Conservation (phyloP, 495 filamentous ascomycete genomes). For the Corynascus novoguineensis region DNA sequence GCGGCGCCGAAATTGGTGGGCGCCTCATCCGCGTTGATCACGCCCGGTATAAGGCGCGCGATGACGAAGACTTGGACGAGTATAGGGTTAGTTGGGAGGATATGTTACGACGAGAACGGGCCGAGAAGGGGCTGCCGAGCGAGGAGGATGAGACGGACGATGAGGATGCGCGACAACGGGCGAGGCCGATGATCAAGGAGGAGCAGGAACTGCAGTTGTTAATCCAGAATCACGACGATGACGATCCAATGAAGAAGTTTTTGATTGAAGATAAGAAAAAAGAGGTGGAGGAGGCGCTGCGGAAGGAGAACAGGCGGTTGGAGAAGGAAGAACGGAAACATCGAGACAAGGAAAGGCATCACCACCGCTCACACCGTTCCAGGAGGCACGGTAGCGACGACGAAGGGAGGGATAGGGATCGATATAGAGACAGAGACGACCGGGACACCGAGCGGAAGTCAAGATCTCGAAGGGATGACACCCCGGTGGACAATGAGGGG, state of each 20-base stretch:
- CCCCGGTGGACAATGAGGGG: constrained; percentile 20
- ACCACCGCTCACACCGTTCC: constrained; percentile 26
- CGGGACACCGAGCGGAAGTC: constrained; percentile 13
- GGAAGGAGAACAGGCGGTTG: constrained; percentile 41
- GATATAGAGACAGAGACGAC: constrained; percentile 8
- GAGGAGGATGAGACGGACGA: constrained; percentile 33
- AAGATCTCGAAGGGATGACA: constrained; percentile 19
- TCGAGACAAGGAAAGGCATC: constrained; percentile 21
- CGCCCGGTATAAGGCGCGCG: constrained; percentile 78
- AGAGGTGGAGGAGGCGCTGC: constrained; percentile 67
- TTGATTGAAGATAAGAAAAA: constrained; percentile 83
- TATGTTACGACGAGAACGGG: constrained; percentile 37
- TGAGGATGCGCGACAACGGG: constrained; percentile 31
- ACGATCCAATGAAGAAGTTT: constrained; percentile 95
- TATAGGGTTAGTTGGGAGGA: constrained; percentile 43
- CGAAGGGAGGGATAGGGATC: constrained; percentile 8
- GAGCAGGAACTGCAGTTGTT: constrained; percentile 73
- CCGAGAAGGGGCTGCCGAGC: constrained; percentile 33
- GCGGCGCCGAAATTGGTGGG: constrained; percentile 77
- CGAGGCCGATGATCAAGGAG: constrained; percentile 46
- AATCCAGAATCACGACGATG: constrained; percentile 78
- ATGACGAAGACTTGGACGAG: constrained; percentile 74
- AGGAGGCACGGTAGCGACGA: constrained; percentile 20
- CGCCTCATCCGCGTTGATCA: constrained; percentile 85
- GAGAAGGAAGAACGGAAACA: constrained; percentile 30